phyloP scores from a whole-genome alignment of 1,284 basidiomycete genomes.

The Apiotrichum veenhuisii region DNA sequence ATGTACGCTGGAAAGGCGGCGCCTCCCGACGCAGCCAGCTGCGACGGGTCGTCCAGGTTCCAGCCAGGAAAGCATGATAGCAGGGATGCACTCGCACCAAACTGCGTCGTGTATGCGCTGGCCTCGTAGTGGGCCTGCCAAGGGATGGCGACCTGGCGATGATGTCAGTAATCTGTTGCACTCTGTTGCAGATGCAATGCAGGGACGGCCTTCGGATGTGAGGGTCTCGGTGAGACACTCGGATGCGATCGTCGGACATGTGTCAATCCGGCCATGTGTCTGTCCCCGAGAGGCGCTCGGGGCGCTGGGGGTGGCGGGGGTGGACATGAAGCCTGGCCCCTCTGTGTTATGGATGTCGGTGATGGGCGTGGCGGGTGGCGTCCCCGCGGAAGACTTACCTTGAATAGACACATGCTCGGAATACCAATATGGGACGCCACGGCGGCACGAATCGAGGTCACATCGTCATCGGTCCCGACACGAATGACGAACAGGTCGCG shows the following conservation, averaged over 20 bases:
- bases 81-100: conserved; percentile 30
- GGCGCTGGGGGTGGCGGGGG: too few species aligned
- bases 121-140: conserved; percentile 39
- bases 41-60: conserved; percentile 40
- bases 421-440: conserved; percentile 28
- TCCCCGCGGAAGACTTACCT: conserved; percentile 29
- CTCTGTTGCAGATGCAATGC: background rate
- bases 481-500: conserved; percentile 32
- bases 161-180: background rate
- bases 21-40: conserved; percentile 26
- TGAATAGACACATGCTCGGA: conserved; percentile 35
- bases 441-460: conserved; percentile 26
- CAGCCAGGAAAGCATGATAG: conserved; percentile 40
- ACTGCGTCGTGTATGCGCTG: conserved; percentile 31
- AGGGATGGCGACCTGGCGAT: conserved; percentile 40
- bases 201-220: background rate
- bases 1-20: background rate
- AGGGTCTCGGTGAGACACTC: too few species aligned
- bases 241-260: background rate
- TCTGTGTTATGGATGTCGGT: too few species aligned
- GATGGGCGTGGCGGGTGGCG: background rate
- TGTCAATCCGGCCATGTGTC: too few species aligned
- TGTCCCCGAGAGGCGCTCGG: too few species aligned
- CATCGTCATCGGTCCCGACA: conserved; percentile 27
- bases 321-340: too few species aligned